Percentiles rank a stretch among this genome's conserved stretches.
Conservation (phyloP, 2,329 filamentous ascomycete species). For the Colletotrichum destructivum region DNA sequence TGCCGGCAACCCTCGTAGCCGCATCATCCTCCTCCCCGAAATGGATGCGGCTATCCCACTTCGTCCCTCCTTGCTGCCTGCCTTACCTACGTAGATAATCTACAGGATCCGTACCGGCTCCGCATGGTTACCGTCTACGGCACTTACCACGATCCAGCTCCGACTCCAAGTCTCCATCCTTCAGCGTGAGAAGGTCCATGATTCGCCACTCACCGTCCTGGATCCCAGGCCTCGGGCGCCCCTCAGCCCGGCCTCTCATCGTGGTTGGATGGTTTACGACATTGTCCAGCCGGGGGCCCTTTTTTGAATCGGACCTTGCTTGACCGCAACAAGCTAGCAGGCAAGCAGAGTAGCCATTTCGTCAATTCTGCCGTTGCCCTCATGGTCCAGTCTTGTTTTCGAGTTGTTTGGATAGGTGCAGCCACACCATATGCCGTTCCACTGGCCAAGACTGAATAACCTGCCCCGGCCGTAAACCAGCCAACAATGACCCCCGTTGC, state of each 20-base stretch:
- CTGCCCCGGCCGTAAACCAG: constrained; percentile 36
- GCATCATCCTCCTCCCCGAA: neutral
- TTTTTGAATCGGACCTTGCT: constrained; percentile 29
- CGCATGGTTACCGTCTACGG: constrained; percentile 18
- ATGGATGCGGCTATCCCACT: neutral
- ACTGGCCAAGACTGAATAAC: constrained; percentile 44
- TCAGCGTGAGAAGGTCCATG: constrained; percentile 21
- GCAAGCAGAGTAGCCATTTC: constrained; percentile 23
- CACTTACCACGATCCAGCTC: constrained; percentile 21
- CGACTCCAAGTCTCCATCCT: constrained; percentile 23
- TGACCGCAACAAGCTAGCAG: constrained; percentile 34
- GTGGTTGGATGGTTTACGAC: constrained; percentile 62
- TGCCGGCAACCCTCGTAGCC: neutral
- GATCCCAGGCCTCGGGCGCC: constrained; percentile 19
- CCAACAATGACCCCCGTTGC: constrained; percentile 38
- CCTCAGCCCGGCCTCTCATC: constrained; percentile 32
- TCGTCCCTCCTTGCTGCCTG: neutral
- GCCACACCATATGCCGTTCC: constrained; percentile 34
- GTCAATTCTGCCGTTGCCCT: constrained; percentile 1
- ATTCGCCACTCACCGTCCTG: constrained; percentile 47
- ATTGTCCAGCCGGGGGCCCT: neutral
- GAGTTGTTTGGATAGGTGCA: constrained; percentile 37
- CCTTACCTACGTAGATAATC: too few relatives aligned
- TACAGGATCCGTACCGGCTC: neutral
- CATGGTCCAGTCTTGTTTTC: constrained; percentile 31